Conservation (phyloP, 495 filamentous ascomycete genomes). For the Hypoxylon lenormandii region DNA sequence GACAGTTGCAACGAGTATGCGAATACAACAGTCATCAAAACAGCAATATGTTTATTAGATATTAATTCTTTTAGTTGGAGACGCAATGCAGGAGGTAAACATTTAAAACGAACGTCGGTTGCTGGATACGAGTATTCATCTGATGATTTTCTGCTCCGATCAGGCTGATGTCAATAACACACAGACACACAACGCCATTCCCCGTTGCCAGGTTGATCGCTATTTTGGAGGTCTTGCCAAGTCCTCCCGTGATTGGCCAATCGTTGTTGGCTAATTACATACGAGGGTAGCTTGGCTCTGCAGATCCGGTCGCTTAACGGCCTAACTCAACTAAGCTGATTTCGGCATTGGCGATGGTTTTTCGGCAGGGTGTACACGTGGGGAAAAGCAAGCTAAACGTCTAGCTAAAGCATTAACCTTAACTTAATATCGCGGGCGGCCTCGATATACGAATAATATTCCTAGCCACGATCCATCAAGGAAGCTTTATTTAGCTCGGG, state of each 20-base stretch:
- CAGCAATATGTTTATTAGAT: conserved; percentile 25
- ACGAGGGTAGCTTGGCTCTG: conserved; percentile 17
- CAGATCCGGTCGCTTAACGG: conserved; percentile 32
- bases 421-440: conserved; percentile 10
- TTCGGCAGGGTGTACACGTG: no score
- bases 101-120: conserved; percentile 17
- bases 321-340: conserved; percentile 35
- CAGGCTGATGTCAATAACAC: conserved; percentile 42
- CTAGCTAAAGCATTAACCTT: conserved; percentile 6
- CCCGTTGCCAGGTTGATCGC: conserved; percentile 41
- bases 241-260: conserved; percentile 21
- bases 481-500: no score
- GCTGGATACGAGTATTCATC: conserved; percentile 7
- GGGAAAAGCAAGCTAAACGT: no score
- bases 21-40: conserved; percentile 35
- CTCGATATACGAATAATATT: conserved; percentile 10
- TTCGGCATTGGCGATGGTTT: conserved; percentile 26
- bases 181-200: neutral
- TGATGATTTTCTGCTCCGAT: conserved; percentile 20
- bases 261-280: conserved; percentile 38
- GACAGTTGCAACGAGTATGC: neutral
- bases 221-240: conserved; percentile 24
- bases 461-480: neutral
- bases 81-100: neutral
- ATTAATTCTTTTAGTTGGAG: conserved; percentile 27